These are phyloP conservation scores for Lippia alba DNA, from an alignment of 305 asterid species.

Conservation along the genomic window DNA sequence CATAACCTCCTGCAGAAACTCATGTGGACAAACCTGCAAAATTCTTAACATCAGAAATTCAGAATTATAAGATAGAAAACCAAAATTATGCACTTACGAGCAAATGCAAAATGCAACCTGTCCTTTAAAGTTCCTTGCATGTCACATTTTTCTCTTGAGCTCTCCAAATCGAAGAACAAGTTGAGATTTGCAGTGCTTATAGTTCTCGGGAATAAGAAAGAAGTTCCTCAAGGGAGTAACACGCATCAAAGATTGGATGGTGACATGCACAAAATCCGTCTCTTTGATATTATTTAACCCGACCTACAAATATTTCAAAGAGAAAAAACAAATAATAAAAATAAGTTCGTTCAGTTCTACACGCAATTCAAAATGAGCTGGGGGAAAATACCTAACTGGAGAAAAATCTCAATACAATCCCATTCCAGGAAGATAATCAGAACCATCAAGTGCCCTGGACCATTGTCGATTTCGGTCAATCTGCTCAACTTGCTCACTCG, in stretches of 20 bases:
- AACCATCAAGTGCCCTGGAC: constrained; percentile 94
- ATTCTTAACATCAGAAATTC: neutral
- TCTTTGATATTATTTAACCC: constrained; percentile 95
- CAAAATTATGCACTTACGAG: neutral
- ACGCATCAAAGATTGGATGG: constrained; percentile 34
- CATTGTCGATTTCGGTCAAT: constrained; percentile 84
- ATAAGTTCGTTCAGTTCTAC: neutral
- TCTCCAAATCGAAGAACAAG: constrained; percentile 97
- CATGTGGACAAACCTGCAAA: constrained; percentile 97
- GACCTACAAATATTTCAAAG: constrained; percentile 58
- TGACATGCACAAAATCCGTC: constrained; percentile 60
- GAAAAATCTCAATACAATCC: constrained; percentile 40
- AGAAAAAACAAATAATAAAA: neutral
- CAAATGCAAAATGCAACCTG: constrained; percentile 57
- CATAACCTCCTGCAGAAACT: constrained; percentile 95
- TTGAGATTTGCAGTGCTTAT: constrained; percentile 76
- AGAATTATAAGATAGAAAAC: constrained; percentile 32
- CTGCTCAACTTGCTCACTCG: constrained; percentile 73
- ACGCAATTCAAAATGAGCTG: too few relatives aligned
- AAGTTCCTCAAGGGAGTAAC: constrained; percentile 82
- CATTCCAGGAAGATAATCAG: constrained; percentile 99
- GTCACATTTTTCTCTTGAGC: constrained; percentile 97
- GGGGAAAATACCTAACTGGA: neutral
- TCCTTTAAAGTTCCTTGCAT: constrained; percentile 89
- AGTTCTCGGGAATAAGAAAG: constrained; percentile 50